Evolutionary conservation across 2,329 filamentous ascomycete genomes (phyloP).

Genomic region (Epichloe scottii): DNA sequence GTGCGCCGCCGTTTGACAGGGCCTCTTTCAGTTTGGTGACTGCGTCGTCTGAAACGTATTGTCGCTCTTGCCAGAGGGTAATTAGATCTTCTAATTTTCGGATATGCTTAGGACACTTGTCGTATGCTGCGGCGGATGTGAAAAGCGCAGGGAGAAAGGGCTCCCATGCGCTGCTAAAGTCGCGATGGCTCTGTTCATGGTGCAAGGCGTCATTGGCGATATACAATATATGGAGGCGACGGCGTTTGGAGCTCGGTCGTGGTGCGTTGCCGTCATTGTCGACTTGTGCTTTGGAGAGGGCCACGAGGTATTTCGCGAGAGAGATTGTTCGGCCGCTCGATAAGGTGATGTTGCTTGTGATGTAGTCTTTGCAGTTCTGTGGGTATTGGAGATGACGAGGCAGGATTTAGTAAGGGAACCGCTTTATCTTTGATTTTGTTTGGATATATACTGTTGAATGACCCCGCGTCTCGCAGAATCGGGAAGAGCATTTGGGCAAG

Average conservation of each 20-base stretch:
- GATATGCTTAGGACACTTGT: slow-evolving; percentile 52
- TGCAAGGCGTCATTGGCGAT: slow-evolving; percentile 68
- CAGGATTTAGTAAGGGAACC: slow-evolving; percentile 8
- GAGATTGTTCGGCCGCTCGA: slow-evolving; percentile 54
- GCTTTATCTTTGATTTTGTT: background rate
- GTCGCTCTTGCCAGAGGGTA: slow-evolving; percentile 55
- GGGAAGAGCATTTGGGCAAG: background rate
- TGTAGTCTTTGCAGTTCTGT: slow-evolving; percentile 81
- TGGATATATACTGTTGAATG: background rate
- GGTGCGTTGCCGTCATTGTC: slow-evolving; percentile 22
- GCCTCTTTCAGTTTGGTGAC: slow-evolving; percentile 47
- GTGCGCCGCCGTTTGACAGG: slow-evolving; percentile 27
- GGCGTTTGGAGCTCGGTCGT: slow-evolving; percentile 49
- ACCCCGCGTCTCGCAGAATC: background rate
- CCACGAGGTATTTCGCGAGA: slow-evolving; percentile 63
- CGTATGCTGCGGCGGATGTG: slow-evolving; percentile 42
- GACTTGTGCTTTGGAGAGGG: slow-evolving; percentile 41
- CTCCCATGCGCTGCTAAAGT: slow-evolving; percentile 45
- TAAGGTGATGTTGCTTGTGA: slow-evolving; percentile 56
- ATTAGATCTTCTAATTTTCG: slow-evolving; percentile 53
- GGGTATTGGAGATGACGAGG: slow-evolving; percentile 3
- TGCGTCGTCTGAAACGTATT: slow-evolving; percentile 44
- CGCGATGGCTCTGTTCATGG: slow-evolving; percentile 41
- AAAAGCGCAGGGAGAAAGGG: slow-evolving; percentile 50
- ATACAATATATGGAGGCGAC: slow-evolving; percentile 64